These are phyloP conservation scores for Scheffersomyces insectosa DNA, from an alignment of 1,139 yeast species.

Conservation along the genomic window DNA sequence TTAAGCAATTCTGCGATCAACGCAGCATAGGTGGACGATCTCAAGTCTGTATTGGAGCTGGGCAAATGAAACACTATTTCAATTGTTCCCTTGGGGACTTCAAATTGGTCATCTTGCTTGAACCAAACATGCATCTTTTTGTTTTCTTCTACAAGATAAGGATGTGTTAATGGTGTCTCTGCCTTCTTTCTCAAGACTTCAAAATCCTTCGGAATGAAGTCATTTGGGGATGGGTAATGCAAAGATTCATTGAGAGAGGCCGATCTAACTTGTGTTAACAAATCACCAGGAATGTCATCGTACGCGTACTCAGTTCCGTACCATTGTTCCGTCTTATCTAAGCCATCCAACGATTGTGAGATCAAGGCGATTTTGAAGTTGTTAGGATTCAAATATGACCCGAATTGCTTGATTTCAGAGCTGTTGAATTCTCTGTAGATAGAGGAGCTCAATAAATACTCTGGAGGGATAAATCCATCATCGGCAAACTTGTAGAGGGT, in stretches of 20 bases:
- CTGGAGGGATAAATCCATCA: conserved; percentile 57
- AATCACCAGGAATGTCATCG: conserved; percentile 40
- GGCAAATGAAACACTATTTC: conserved; percentile 70
- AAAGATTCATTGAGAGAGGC: conserved; percentile 41
- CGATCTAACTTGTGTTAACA: conserved; percentile 35
- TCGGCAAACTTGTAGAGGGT: conserved; percentile 39
- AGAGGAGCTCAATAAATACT: conserved; percentile 57
- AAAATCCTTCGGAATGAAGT: conserved; percentile 79
- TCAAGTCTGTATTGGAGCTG: conserved; percentile 55
- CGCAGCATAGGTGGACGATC: conserved; percentile 56
- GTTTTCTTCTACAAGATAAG: conserved; percentile 37
- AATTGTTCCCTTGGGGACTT: conserved; percentile 83
- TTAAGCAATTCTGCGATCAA: conserved; percentile 69
- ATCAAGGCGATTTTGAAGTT: conserved; percentile 65
- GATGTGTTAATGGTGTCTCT: conserved; percentile 33
- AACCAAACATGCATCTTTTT: conserved; percentile 65
- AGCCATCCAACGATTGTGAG: conserved; percentile 45
- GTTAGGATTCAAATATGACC: conserved; percentile 49
- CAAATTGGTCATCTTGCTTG: conserved; percentile 86
- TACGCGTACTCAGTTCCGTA: conserved; percentile 81
- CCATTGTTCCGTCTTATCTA: conserved; percentile 68
- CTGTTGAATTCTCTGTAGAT: conserved; percentile 63
- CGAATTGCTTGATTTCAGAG: conserved; percentile 51
- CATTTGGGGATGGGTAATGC: conserved; percentile 69
- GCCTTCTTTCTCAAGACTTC: conserved; percentile 49